Percentiles rank a stretch among this genome's conserved stretches.
phyloP scores from a whole-genome alignment of 2,329 filamentous ascomycete genomes.

The Xylaria sp. region DNA sequence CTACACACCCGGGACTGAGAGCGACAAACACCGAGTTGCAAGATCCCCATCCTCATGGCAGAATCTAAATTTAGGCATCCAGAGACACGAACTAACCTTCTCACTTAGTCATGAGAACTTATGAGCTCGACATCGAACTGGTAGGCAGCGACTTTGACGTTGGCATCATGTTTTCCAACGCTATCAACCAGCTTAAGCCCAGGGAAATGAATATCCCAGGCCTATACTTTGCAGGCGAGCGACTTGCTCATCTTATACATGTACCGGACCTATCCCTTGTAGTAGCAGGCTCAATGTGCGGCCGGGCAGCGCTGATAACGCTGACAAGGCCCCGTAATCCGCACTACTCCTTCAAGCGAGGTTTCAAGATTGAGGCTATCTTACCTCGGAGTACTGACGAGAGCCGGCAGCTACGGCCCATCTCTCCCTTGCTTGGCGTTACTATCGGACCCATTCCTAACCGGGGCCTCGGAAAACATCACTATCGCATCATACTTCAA shows the following conservation, averaged over 20 bases:
- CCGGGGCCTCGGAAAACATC: slow-evolving; percentile 45
- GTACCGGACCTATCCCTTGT: slow-evolving; percentile 75
- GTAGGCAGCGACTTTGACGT: slow-evolving; percentile 39
- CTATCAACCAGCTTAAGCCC: slow-evolving; percentile 34
- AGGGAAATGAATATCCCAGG: slow-evolving; percentile 37
- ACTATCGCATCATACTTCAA: slow-evolving; percentile 71
- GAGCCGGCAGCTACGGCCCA: slow-evolving; percentile 47
- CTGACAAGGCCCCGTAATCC: slow-evolving; percentile 55
- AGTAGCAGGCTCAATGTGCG: slow-evolving; percentile 69
- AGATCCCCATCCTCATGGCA: no score
- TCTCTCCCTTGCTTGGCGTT: slow-evolving; percentile 67
- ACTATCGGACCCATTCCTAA: slow-evolving; percentile 66
- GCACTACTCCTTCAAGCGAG: slow-evolving; percentile 44
- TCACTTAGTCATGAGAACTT: slow-evolving; percentile 53
- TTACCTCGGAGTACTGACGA: slow-evolving; percentile 57
- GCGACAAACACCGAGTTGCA: neutral
- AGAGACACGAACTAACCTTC: no score
- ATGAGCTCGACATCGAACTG: slow-evolving; percentile 56
- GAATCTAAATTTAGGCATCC: no score
- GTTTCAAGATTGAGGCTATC: slow-evolving; percentile 60
- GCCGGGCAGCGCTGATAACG: slow-evolving; percentile 66
- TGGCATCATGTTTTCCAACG: slow-evolving; percentile 43
- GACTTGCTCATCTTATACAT: slow-evolving; percentile 66
- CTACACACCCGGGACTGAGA: neutral
- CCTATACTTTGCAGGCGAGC: slow-evolving; percentile 42